Conservation (phyloP, 495 filamentous ascomycete genomes). For the Coniosporium apollinis region DNA sequence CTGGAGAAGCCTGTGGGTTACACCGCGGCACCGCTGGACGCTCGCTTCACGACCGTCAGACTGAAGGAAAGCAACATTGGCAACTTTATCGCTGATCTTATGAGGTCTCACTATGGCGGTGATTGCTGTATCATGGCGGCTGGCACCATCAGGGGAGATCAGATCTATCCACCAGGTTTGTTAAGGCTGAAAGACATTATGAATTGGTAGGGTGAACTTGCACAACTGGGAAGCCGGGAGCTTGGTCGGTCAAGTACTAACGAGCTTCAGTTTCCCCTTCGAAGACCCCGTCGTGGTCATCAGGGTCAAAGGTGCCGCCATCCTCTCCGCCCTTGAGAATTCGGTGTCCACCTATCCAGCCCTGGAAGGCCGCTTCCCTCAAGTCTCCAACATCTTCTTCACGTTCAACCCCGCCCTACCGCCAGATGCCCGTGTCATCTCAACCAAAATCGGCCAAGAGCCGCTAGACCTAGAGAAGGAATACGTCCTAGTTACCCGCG, state of each 20-base stretch:
- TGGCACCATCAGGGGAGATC: conserved; percentile 80
- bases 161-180: conserved; percentile 69
- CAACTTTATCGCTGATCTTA: conserved; percentile 82
- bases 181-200: conserved; percentile 57
- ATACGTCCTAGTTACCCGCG: conserved; percentile 59
- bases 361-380: conserved; percentile 63
- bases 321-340: conserved; percentile 69
- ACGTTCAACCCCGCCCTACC: conserved; percentile 45
- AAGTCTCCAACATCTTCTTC: conserved; percentile 68
- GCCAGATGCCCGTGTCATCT: conserved; percentile 42
- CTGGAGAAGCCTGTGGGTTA: conserved; percentile 73
- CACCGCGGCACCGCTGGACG: conserved; percentile 63
- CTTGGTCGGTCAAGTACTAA: conserved; percentile 27
- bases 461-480: conserved; percentile 40
- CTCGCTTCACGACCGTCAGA: conserved; percentile 68
- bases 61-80: conserved; percentile 63
- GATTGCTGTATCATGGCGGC: conserved; percentile 76
- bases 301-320: conserved; percentile 43
- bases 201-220: conserved; percentile 7
- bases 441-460: conserved; percentile 38
- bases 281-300: conserved; percentile 79
- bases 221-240: not conserved
- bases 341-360: conserved; percentile 63
- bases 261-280: conserved; percentile 81
- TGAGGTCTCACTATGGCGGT: conserved; percentile 61